Percentiles rank a stretch among this genome's conserved stretches.
Conservation (phyloP, 768 basidiomycete genomes). For the Rickenella mellea region DNA sequence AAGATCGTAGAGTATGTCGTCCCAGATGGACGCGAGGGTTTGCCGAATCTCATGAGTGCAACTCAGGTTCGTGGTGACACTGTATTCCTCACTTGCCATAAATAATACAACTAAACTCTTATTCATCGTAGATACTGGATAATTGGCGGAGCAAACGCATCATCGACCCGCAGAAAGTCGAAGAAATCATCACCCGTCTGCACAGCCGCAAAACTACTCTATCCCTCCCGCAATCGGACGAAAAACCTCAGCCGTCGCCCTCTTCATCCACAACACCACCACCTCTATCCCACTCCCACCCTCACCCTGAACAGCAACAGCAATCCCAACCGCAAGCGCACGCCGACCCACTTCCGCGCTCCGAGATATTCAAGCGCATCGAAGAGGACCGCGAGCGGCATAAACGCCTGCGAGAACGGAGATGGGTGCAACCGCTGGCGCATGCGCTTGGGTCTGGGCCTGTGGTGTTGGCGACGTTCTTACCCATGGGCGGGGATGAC, state of each 20-base stretch:
- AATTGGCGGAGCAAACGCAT: conserved; percentile 83
- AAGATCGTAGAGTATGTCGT: conserved; percentile 82
- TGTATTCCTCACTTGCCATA: no score
- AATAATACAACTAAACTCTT: neutral
- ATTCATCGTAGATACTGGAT: conserved; percentile 66
- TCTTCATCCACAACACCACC: conserved; percentile 16
- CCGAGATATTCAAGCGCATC: conserved; percentile 77
- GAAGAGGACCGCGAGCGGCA: conserved; percentile 91
- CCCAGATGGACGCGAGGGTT: conserved; percentile 76
- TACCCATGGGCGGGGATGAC: conserved; percentile 45
- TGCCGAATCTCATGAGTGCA: conserved; percentile 80
- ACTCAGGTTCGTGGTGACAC: conserved; percentile 77
- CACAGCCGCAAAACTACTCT: conserved; percentile 31
- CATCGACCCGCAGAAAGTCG: conserved; percentile 69
- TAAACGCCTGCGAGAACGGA: conserved; percentile 80
- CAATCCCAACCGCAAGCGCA: conserved; percentile 14
- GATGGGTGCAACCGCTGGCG: conserved; percentile 80
- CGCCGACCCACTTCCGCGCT: conserved; percentile 32
- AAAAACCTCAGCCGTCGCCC: conserved; percentile 9
- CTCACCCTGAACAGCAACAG: neutral
- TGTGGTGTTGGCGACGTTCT: conserved; percentile 46
- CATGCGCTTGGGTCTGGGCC: conserved; percentile 35
- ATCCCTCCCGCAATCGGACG: conserved; percentile 11
- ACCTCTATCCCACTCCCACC: conserved; percentile 13
- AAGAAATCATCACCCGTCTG: conserved; percentile 53